phyloP scores from a whole-genome alignment of 805 yeast genomes.

The Kluyveromyces dobzhanskii region DNA sequence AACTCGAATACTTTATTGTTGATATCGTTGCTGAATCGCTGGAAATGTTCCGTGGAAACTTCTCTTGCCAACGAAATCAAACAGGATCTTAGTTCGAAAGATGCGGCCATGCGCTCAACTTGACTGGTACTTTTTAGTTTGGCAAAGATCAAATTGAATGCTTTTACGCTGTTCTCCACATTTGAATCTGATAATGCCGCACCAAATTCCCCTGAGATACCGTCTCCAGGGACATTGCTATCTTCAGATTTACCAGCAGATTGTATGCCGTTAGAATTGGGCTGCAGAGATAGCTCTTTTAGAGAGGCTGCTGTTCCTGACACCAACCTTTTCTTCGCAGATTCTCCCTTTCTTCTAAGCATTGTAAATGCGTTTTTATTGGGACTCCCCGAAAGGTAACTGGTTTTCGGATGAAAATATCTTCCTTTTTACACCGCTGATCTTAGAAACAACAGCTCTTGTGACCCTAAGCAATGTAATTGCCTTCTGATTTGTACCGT shows the following conservation, averaged over 20 bases:
- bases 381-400: too few species aligned
- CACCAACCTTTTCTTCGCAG: constrained; percentile 4
- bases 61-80: constrained; percentile 72
- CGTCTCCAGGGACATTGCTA: not conserved
- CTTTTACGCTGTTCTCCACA: constrained; percentile 22
- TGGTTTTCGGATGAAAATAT: too few species aligned
- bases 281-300: constrained; percentile 1
- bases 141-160: constrained; percentile 31
- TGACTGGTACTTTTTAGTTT: constrained; percentile 30
- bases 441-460: too few species aligned
- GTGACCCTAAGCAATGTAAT: too few species aligned
- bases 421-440: too few species aligned
- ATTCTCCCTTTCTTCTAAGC: constrained; percentile 3
- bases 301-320: constrained; percentile 5
- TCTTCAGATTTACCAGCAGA: not conserved
- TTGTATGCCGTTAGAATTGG: constrained; percentile 1
- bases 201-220: constrained; percentile 8
- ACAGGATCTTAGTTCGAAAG: constrained; percentile 61
- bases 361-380: not conserved
- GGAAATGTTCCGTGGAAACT: constrained; percentile 70
- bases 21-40: constrained; percentile 73
- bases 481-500: too few species aligned
- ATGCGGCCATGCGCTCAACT: constrained; percentile 40
- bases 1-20: constrained; percentile 82
- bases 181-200: constrained; percentile 10